Evolutionary conservation across 495 filamentous ascomycete genomes (phyloP).

Genomic region (Hypoxylon intermedium): DNA sequence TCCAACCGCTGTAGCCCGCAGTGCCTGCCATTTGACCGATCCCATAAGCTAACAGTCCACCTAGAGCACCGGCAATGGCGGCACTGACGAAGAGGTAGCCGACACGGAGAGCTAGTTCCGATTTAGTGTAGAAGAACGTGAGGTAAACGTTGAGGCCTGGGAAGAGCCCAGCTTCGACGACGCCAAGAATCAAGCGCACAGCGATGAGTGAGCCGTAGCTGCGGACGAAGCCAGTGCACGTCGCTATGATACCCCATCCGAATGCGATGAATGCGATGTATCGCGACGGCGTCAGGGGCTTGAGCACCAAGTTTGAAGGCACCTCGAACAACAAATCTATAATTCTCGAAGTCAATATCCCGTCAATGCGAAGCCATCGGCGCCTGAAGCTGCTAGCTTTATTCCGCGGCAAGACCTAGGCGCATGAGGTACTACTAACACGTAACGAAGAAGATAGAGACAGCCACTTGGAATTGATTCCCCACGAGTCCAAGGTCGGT

Average conservation of each 20-base stretch:
- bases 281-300: constrained; percentile 68
- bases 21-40: constrained; percentile 77
- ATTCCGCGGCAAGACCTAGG: background rate
- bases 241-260: constrained; percentile 76
- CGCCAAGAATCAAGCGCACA: constrained; percentile 67
- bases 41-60: constrained; percentile 75
- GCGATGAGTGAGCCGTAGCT: constrained; percentile 59
- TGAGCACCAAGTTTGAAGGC: constrained; percentile 69
- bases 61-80: constrained; percentile 76
- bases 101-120: constrained; percentile 75
- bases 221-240: constrained; percentile 68
- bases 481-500: constrained; percentile 67
- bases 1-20: constrained; percentile 65
- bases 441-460: constrained; percentile 77
- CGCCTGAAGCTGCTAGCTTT: too few relatives aligned
- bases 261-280: constrained; percentile 71
- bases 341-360: constrained; percentile 1
- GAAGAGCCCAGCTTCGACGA: constrained; percentile 73
- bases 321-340: constrained; percentile 63
- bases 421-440: constrained; percentile 49
- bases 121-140: constrained; percentile 77
- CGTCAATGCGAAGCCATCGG: background rate
- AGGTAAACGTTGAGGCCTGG: constrained; percentile 74
- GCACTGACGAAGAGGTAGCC: constrained; percentile 79
- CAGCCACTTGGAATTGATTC: constrained; percentile 72